phyloP scores from a whole-genome alignment of 2,329 filamentous ascomycete genomes.

The Arachnomyces sp. region DNA sequence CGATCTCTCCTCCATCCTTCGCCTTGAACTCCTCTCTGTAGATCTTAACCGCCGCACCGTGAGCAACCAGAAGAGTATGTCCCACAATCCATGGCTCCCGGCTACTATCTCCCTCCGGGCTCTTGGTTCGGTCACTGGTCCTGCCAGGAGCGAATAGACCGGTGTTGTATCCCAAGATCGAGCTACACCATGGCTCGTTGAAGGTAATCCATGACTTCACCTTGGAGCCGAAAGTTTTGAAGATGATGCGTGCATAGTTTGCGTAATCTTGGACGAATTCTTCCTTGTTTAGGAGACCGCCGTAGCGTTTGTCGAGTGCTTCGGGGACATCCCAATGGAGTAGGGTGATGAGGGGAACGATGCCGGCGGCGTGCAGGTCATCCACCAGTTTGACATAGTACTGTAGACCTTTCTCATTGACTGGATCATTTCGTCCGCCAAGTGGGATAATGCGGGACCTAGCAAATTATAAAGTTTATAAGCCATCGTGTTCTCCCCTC shows the following conservation, averaged over 20 bases:
- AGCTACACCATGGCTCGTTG: constrained; percentile 83
- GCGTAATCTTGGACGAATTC: constrained; percentile 80
- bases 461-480: neutral
- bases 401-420: constrained; percentile 70
- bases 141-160: constrained; percentile 77
- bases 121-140: constrained; percentile 67
- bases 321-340: constrained; percentile 86
- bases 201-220: constrained; percentile 88
- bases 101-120: constrained; percentile 61
- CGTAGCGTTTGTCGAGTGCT: constrained; percentile 70
- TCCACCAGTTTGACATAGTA: constrained; percentile 75
- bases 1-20: constrained; percentile 66
- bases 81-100: constrained; percentile 77
- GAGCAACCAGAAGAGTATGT: constrained; percentile 72
- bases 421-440: constrained; percentile 72
- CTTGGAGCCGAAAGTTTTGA: constrained; percentile 62
- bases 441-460: constrained; percentile 71
- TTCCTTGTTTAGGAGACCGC: constrained; percentile 68
- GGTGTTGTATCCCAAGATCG: constrained; percentile 69
- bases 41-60: constrained; percentile 70
- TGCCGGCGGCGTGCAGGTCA: constrained; percentile 66
- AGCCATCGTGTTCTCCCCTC: neutral
- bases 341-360: constrained; percentile 73
- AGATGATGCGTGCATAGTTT: constrained; percentile 68
- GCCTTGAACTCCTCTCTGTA: constrained; percentile 78